phyloP scores from a whole-genome alignment of 192 early-diverging fungal species.

The Haplosporangium gracile region DNA sequence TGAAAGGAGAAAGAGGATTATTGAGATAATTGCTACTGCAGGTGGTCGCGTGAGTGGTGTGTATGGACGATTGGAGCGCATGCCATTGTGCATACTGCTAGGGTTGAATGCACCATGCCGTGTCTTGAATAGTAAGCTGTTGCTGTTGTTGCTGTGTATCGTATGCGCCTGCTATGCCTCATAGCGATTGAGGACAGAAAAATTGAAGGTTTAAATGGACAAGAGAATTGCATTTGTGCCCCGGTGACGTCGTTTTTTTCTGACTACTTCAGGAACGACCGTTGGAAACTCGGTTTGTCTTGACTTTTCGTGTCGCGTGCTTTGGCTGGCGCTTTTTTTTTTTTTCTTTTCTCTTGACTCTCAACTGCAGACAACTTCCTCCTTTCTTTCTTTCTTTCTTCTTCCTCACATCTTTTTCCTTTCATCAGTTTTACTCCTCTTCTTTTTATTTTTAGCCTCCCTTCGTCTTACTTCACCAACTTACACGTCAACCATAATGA shows the following conservation, averaged over 20 bases:
- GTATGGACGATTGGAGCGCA: too few relatives aligned
- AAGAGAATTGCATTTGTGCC: background rate
- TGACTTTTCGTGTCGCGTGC: background rate
- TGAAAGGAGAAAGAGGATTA: too few relatives aligned
- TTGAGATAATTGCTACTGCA: too few relatives aligned
- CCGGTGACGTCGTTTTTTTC: background rate
- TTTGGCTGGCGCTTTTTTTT: background rate
- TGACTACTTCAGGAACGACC: background rate
- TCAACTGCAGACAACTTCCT: background rate
- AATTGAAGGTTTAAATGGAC: too few relatives aligned
- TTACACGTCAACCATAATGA: constrained; percentile 55
- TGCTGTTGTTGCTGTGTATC: too few relatives aligned
- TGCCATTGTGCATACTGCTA: too few relatives aligned
- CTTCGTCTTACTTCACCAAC: background rate
- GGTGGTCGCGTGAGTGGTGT: too few relatives aligned
- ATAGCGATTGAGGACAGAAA: too few relatives aligned
- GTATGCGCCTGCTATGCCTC: too few relatives aligned
- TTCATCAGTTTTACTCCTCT: background rate
- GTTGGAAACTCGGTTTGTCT: background rate
- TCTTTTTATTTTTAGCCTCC: background rate
- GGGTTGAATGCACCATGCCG: too few relatives aligned
- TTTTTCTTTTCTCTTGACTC: background rate
- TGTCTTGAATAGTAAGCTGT: too few relatives aligned
- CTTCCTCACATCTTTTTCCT: background rate
- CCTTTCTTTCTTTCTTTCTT: background rate